Base-by-base conservation (phyloP, 1,284 basidiomycete genomes). In the Quambalaria eucalypti region DNA sequence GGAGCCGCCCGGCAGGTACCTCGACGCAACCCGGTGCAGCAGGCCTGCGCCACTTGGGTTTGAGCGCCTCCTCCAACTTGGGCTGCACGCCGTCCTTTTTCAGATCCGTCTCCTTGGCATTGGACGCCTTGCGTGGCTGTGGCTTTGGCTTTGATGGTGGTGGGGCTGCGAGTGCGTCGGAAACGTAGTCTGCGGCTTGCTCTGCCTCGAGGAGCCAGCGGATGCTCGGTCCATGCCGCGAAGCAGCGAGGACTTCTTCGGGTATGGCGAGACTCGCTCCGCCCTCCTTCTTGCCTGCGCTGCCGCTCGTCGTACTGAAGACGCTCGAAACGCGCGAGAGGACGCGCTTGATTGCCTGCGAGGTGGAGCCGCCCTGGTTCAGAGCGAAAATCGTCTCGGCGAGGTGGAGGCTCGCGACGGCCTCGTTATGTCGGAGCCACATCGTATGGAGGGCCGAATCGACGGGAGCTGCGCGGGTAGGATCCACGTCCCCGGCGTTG, bases 371-470 rank as follows among this genome's bases (percentile, higher is more conserved):
- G 19, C 54, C 16, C 21, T 26, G 21, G 36, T 47, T 33, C 12
- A 73, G 56, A 4, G 63, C 71, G 29, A 57, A 68, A 19, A 69
- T 52, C 1, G 71, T 73, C 42, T 73, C 69, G 25, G 68, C 71
- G 1, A 71, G 46, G 40, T 73, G 68, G 33, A 70, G 51, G 28
- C 57, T 50, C 2, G 66, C 31, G 40, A 70, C 53, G 3, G 58
- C 60, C n/a, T 66, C 57, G 47, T 62, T 57, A 31, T 69, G 64
- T 14, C 30, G 23, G 9, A 67, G 36, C 71, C 68, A 71, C 2
- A 65, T 33, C 21, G 19, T 33, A 30, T 73, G 68, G 26, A 73
- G 50, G 8, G 42, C 49, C 28, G 25, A 36, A 12, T 51, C 16
- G 12, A 16, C 29, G 14, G 30, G n/a, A 5, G 38, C 28, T 47